Evolutionary conservation across 805 yeast species (phyloP), one percentile per base, ranked within the genome.

Genomic region (Nakazawaea ishiwadae): DNA sequence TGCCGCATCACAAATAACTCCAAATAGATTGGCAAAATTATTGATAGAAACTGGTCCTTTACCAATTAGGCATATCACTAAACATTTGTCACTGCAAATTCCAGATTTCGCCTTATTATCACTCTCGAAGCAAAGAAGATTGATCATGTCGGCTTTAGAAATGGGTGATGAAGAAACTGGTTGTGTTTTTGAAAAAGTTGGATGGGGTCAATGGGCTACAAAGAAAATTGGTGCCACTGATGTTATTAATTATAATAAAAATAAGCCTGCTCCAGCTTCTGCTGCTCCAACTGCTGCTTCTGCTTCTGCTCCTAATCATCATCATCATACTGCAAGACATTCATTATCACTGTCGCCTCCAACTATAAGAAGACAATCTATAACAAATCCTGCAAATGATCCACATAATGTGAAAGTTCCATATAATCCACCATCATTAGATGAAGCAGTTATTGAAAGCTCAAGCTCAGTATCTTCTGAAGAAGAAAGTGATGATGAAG

Each of bases 121-220:
- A 2, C 69, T 88, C 16, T 85, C 95, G 9, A 90, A 90, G 56
- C 96, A 90, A 62, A 74, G 97, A 55, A 71, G 97, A 45, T 72
- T 90, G 44, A 90, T 90, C 23, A 90, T 90, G 82, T 79, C 89
- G 11, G 93, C 90, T 30, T 73, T 90, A 63, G 96, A 88, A 51
- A 74, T 77, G 48, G 84, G 85, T 8, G 86, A 79, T 52, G 50
- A 69, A 1, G 66, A 60, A 31, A 81, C 77, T 42, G 71, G 73
- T 44, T 81, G 84, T 32, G 76, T 83, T 12, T 90, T 90, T 63
- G 95, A 88, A 55, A 90, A 90, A 63, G 88, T 90, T 24, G 96
- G 97, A 17, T 90, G 98, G 98, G 98, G 98, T 45, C 95, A 90
- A 59, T 90, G 98, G 98, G 84, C 84, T 18, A 95, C 90, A 3